Base-by-base conservation (phyloP, 176 grass and related monocot genomes). In the Bolboschoenus planiculmis region DNA sequence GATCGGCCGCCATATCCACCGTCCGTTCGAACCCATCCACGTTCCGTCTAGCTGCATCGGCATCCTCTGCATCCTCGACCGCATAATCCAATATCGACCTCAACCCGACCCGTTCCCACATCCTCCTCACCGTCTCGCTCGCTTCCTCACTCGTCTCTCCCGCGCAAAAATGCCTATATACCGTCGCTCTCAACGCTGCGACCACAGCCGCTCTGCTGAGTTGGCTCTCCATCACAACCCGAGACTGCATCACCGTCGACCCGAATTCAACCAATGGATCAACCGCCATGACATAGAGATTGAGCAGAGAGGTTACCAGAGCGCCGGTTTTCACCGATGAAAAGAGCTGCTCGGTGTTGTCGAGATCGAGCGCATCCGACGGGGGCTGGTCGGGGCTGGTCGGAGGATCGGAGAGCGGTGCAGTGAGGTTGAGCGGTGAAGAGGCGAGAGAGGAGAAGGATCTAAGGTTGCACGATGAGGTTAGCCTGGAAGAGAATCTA, bases 31-130 rank as follows among this genome's bases (percentile, higher is more conserved):
- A 98, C 1, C 78, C 90, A 1, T 84, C 82, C 42, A 92, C 64
- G 72, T 98, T 95, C 34, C 89, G 95, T 79, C 87, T 81, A 73
- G 92, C 92, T 2, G 90, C 87, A 10, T 53, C 55, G 21, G 63
- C 87, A 71, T 98, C 92, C 53, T 91, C 87, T 15, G 90, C 95
- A 86, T 98, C 95, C 88, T 98, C 95, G 47, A 98, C 90, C 18
- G 85, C 90, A 89, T 88, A 98, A 87, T 98, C 95, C 0, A 98
- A 83, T 68, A 98, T 95, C 11, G 88, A 89, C 34, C 90, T 86
- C 85, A 98, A 60, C 36, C 92, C 90, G 0, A 47, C 37, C 14
- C 36, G 73, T 21, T 79, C 73, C 84, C 87, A 98, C 13, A 98
- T 87, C 58, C 64, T 75, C 46, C 84, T 73, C 31, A 91, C 89